Percentiles rank a stretch among this genome's conserved stretches.
Conservation (phyloP, 768 basidiomycete genomes). For the Xanthoconium purpureum region DNA sequence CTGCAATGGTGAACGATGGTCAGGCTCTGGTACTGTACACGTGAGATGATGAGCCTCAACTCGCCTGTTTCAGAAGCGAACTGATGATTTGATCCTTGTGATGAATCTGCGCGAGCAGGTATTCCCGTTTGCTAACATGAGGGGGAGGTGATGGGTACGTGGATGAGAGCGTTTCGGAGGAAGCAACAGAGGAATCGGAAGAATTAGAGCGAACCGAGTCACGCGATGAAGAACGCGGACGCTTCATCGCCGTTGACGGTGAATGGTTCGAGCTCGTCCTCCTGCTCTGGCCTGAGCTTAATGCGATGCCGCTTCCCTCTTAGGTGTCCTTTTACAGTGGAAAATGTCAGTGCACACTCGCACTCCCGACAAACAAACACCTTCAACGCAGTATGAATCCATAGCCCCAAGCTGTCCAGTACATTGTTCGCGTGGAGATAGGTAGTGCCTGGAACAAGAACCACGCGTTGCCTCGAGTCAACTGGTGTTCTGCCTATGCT, state of each 20-base stretch:
- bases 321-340: no score
- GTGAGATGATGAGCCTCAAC: constrained; percentile 11
- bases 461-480: no score
- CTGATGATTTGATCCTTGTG: constrained; percentile 89
- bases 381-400: no score
- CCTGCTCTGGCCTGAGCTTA: no score
- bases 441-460: no score
- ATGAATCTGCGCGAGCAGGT: constrained; percentile 80
- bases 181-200: constrained; percentile 30
- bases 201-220: constrained; percentile 19
- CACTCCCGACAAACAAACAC: no score
- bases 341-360: no score
- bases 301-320: no score
- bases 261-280: no score
- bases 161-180: constrained; percentile 39
- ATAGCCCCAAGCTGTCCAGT: no score
- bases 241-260: constrained; percentile 11
- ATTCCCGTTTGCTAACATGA: constrained; percentile 72
- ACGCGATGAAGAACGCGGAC: constrained; percentile 19
- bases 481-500: no score
- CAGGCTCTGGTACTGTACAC: neutral
- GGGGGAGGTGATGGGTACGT: constrained; percentile 28
- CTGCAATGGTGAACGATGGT: constrained; percentile 1
- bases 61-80: constrained; percentile 76
- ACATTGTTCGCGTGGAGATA: no score